Base-by-base conservation (phyloP, 2,329 filamentous ascomycete genomes). In the Xylaria arbuscula region DNA sequence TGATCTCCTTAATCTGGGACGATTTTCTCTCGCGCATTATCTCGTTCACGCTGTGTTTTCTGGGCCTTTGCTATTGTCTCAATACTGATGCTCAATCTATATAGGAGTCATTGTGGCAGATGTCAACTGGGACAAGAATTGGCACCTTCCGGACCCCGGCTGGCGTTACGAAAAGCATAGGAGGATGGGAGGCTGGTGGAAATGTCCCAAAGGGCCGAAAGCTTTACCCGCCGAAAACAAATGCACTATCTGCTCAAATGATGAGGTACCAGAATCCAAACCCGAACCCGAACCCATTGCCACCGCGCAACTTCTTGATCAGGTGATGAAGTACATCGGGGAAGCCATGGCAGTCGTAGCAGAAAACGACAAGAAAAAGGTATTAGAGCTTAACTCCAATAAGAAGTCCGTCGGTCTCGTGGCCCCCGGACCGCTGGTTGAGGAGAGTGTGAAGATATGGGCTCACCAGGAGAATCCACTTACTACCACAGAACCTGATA, bases 141-240 rank as follows among this genome's bases (percentile, higher is more conserved):
- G 72, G 71, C 76, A 77, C 40, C 45, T 70, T 5, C 72, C 75
- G 8, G 50, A 70, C 28, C 67, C 70, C 5, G 64, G 64, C 13
- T 77, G 76, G 76, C 68, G 53, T 10, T 55, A 70, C 34, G 40
- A 62, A 3, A 59, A 69, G 11, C 70, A 70, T 40, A 71, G 42
- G 47, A 17, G 38, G 45, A 36, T 64, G 2, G 76, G 75, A n/a
- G 75, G 75, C 15, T 76, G 60, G 69, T 77, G 75, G 75, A 75
- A 70, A 42, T 77, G 76, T 60, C 62, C 69, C 42, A 70, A 61
- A 55, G 69, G 67, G 7, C 60, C 57, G 0, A 40, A n/a, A 32
- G 69, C 67, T 42, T 47, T 59, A 19, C 48, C 28, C 7, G 62
- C 67, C 6, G 69, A 71, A 56, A 71, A 70, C 7, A 50, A 34